These are phyloP conservation scores for Vitis hybrid DNA, from an alignment of 177 flowering plant genomes.

Conservation along the genomic window DNA sequence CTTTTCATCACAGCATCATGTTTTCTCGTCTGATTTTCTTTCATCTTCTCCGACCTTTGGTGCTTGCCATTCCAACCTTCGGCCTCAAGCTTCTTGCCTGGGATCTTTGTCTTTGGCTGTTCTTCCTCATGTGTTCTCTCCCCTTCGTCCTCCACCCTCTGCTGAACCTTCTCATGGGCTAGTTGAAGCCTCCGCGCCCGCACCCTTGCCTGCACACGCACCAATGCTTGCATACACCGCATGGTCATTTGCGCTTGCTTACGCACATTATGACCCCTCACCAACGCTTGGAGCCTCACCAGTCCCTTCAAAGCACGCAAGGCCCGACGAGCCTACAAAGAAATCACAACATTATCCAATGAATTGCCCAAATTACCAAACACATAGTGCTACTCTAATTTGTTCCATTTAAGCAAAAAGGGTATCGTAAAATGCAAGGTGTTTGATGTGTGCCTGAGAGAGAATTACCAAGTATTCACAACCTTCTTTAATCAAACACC, in stretches of 20 bases:
- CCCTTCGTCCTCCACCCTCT: slow-evolving; percentile 15
- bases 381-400: no score
- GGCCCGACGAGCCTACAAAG: slow-evolving; percentile 82
- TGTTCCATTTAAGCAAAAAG: no score
- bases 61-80: slow-evolving; percentile 39
- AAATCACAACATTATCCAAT: neutral
- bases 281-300: slow-evolving; percentile 92
- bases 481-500: no score
- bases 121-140: slow-evolving; percentile 20
- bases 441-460: no score
- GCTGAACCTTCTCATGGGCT: slow-evolving; percentile 42
- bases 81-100: slow-evolving; percentile 17
- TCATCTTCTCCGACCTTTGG: slow-evolving; percentile 33
- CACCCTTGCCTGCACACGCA: slow-evolving; percentile 85
- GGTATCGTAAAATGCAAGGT: no score
- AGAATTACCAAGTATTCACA: no score
- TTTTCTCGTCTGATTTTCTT: slow-evolving; percentile 39
- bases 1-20: slow-evolving; percentile 60
- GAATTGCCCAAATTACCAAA: no score
- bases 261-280: slow-evolving; percentile 87
- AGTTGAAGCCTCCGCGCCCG: slow-evolving; percentile 67
- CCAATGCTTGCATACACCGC: slow-evolving; percentile 96
- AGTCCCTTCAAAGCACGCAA: slow-evolving; percentile 88
- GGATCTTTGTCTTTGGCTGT: slow-evolving; percentile 12
- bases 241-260: slow-evolving; percentile 97